Conservation (phyloP, 176 grass and related monocot species). For the Oryza meyeriana region DNA sequence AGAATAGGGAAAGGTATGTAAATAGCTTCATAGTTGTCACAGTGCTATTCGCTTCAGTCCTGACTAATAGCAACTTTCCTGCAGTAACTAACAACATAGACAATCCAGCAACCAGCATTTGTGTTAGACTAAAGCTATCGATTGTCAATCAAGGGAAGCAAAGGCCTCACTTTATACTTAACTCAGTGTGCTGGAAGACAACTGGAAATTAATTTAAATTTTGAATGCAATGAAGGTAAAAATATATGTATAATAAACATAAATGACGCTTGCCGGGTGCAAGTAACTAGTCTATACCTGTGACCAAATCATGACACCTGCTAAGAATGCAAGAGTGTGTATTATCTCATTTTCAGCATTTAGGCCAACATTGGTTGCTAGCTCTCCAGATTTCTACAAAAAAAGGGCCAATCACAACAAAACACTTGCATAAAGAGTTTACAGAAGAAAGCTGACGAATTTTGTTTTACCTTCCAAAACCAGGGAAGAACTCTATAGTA, state of each 20-base stretch:
- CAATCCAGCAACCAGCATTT: neutral
- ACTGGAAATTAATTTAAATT: conserved; percentile 1
- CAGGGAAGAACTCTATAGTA: conserved; percentile 83
- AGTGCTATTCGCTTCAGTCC: neutral
- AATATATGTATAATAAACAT: neutral
- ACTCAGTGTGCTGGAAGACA: neutral
- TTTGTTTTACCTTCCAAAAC: conserved; percentile 87
- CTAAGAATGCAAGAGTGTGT: conserved; percentile 97
- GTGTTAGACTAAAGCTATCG: conserved; percentile 11
- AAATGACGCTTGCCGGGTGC: neutral
- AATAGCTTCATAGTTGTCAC: neutral
- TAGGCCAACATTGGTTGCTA: conserved; percentile 57
- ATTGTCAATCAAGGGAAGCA: conserved; percentile 4
- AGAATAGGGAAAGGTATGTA: neutral
- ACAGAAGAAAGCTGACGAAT: neutral
- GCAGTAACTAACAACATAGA: neutral
- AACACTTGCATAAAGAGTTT: conserved; percentile 6
- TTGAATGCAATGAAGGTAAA: neutral
- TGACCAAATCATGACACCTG: conserved; percentile 95
- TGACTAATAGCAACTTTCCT: neutral
- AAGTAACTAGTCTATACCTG: conserved; percentile 55
- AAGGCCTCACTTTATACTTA: conserved; percentile 1
- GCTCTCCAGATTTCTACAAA: conserved; percentile 64
- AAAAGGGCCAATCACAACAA: conserved; percentile 34
- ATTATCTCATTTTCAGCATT: conserved; percentile 91